Evolutionary conservation across 2,329 filamentous ascomycete genomes (phyloP).

Genomic region (Grosmannia clavigera): DNA sequence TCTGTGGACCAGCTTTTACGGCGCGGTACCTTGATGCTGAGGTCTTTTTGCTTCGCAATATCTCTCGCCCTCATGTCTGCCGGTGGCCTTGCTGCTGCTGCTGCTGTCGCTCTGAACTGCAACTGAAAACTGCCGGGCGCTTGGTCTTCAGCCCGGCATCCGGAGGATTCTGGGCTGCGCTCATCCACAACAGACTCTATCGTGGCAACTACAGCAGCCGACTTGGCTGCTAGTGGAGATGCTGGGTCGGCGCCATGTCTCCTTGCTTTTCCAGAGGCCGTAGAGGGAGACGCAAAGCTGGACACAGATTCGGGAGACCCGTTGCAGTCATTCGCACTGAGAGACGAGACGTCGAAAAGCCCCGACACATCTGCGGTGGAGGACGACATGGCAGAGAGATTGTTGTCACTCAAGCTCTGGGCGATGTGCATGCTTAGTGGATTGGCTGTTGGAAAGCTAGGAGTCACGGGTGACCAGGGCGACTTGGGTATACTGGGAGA

Average conservation of each 20-base stretch:
- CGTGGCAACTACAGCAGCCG: neutral
- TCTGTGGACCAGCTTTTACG: conserved; percentile 37
- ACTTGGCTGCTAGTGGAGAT: neutral
- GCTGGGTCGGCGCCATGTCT: neutral
- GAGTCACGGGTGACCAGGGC: no score
- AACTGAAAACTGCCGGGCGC: neutral
- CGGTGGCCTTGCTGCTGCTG: neutral
- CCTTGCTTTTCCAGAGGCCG: neutral
- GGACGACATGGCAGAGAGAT: conserved; percentile 8
- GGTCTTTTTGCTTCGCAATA: conserved; percentile 8
- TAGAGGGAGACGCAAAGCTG: neutral
- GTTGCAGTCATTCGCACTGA: neutral
- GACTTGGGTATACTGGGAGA: no score
- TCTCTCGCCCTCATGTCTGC: conserved; percentile 3
- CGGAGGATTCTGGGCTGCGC: no score
- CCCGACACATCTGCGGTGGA: neutral
- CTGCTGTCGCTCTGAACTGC: neutral
- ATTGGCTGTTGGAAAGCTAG: neutral
- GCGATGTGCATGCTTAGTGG: neutral
- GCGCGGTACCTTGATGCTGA: conserved; percentile 31
- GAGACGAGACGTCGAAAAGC: neutral
- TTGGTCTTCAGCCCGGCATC: neutral
- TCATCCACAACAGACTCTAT: neutral
- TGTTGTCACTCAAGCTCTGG: conserved; percentile 5
- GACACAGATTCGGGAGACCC: neutral